A percentile compares a stretch with the other conserved stretches of the same genome.
Conservation (phyloP, 2,329 filamentous ascomycete species). For the Pyrenochaeta sp. region DNA sequence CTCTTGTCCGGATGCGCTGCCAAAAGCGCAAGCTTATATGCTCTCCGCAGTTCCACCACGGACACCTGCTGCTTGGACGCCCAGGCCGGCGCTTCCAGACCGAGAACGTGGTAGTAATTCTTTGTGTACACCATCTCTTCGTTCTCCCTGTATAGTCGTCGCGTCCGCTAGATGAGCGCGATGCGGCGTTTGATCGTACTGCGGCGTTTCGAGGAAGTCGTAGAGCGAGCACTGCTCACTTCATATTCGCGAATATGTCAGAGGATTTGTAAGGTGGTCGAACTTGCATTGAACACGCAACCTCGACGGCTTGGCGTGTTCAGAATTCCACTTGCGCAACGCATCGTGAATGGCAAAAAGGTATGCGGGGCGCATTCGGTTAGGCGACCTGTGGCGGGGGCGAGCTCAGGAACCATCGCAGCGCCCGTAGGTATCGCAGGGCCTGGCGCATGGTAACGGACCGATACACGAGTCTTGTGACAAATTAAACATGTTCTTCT, state of each 20-base stretch:
- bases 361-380: constrained; percentile 12
- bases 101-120: constrained; percentile 42
- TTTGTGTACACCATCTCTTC: constrained; percentile 34
- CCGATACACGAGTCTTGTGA: constrained; percentile 7
- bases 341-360: constrained; percentile 15
- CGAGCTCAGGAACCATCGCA: neutral
- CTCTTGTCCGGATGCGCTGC: constrained; percentile 67
- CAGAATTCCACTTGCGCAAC: constrained; percentile 3
- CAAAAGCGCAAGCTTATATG: constrained; percentile 66
- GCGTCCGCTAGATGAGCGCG: neutral
- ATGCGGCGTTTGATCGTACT: neutral
- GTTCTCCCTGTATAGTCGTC: neutral
- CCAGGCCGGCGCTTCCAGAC: constrained; percentile 20
- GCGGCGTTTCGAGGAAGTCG: too few relatives aligned
- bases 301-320: constrained; percentile 1
- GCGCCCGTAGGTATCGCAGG: constrained; percentile 7
- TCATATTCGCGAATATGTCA: too few relatives aligned
- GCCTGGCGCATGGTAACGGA: constrained; percentile 16
- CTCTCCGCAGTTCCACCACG: constrained; percentile 35
- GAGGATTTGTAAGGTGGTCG: neutral
- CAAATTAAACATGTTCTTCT: constrained; percentile 1
- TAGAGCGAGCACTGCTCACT: too few relatives aligned
- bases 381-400: constrained; percentile 12
- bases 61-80: constrained; percentile 3
- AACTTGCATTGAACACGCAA: neutral